A percentile compares a stretch with the other conserved stretches of the same genome.
phyloP scores from a whole-genome alignment of 768 basidiomycete genomes.

The Mycena belliarum region DNA sequence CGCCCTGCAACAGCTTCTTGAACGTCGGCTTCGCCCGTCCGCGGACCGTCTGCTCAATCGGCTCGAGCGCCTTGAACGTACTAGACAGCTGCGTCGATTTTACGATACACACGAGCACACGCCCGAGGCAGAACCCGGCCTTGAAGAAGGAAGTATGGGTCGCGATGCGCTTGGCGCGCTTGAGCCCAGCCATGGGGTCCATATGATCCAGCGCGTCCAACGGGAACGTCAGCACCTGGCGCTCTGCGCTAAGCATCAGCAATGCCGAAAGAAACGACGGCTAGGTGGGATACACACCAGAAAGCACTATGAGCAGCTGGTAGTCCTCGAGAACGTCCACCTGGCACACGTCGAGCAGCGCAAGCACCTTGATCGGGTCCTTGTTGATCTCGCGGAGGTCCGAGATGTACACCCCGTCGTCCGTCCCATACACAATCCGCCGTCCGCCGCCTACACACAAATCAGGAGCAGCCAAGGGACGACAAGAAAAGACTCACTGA shows the following conservation, averaged over 20 bases:
- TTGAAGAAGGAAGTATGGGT: conserved; percentile 99
- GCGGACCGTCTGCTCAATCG: conserved; percentile 85
- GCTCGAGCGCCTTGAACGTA: conserved; percentile 96
- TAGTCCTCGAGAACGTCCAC: conserved; percentile 97
- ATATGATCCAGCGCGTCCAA: conserved; percentile 88
- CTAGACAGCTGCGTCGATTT: conserved; percentile 94
- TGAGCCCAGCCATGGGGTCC: conserved; percentile 89
- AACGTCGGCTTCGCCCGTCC: conserved; percentile 89
- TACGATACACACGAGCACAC: conserved; percentile 93
- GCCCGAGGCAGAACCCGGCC: conserved; percentile 87
- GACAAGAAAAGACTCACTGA: conserved; percentile 60
- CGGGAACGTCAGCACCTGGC: conserved; percentile 94
- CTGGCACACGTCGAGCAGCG: conserved; percentile 86
- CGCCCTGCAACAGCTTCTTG: conserved; percentile 89
- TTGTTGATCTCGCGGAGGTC: conserved; percentile 75
- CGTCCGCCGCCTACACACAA: conserved; percentile 67
- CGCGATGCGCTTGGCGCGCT: conserved; percentile 92
- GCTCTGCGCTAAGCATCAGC: conserved; percentile 52
- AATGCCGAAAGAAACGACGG: conserved; percentile 1
- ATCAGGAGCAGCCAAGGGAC: conserved; percentile 6
- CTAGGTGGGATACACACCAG: conserved; percentile 55
- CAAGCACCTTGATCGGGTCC: conserved; percentile 89
- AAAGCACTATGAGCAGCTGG: conserved; percentile 94
- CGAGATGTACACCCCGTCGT: conserved; percentile 94
- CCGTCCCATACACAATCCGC: conserved; percentile 93